Conservation (phyloP, 345 rosid genomes). For the Boechera divaricarpa region DNA sequence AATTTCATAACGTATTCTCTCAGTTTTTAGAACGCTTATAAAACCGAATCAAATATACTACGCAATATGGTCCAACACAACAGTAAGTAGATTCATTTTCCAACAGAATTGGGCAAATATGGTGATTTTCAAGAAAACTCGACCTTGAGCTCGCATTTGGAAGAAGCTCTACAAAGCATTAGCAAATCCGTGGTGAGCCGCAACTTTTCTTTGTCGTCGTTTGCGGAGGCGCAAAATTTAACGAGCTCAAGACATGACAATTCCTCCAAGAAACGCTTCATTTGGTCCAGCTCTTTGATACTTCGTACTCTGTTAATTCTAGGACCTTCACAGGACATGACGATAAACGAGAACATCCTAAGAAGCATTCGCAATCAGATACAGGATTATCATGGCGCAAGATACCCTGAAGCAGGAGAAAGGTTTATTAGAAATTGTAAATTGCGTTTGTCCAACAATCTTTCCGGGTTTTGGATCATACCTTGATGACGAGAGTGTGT, state of each 20-base stretch:
- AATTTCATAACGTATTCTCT: neutral
- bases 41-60: neutral
- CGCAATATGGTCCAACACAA: neutral
- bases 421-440: neutral
- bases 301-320: neutral
- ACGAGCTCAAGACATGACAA: constrained; percentile 20
- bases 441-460: neutral
- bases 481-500: constrained; percentile 9
- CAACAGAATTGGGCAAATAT: neutral
- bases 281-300: neutral
- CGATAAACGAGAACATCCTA: neutral
- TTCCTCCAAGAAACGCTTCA: constrained; percentile 11
- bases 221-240: neutral
- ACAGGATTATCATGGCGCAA: neutral
- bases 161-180: constrained; percentile 21
- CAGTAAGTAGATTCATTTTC: neutral
- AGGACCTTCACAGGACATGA: neutral
- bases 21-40: neutral
- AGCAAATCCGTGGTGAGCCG: neutral
- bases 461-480: neutral
- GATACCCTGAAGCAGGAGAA: neutral
- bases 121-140: neutral
- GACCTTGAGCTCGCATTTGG: constrained; percentile 9
- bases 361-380: neutral
- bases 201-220: neutral